phyloP scores from a whole-genome alignment of 192 early-diverging fungal genomes.

The Phycomyces nitens region DNA sequence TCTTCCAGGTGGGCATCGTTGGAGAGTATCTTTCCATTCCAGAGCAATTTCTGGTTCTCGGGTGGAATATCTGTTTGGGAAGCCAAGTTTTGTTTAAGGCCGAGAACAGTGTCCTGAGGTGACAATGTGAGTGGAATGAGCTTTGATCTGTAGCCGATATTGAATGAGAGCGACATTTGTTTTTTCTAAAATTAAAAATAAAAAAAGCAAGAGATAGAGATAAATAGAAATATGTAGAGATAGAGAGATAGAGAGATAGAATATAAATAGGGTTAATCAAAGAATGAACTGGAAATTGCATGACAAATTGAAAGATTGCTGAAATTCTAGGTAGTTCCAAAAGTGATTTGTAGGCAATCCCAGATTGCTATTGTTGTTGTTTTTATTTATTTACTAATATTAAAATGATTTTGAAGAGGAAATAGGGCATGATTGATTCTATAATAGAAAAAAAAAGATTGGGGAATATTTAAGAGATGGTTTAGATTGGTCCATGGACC shows the following conservation, averaged over 20 bases:
- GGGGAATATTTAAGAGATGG: neutral
- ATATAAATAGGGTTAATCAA: neutral
- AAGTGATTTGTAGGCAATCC: too few relatives aligned
- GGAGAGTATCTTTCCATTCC: conserved; percentile 38
- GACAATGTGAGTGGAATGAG: conserved; percentile 26
- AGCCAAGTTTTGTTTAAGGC: conserved; percentile 40
- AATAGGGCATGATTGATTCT: too few relatives aligned
- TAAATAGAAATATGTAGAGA: too few relatives aligned
- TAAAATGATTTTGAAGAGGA: too few relatives aligned
- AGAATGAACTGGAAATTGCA: too few relatives aligned
- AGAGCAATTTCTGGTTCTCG: conserved; percentile 51
- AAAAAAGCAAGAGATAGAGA: too few relatives aligned
- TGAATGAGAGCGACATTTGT: conserved; percentile 18
- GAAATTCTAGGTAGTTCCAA: too few relatives aligned
- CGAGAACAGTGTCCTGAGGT: conserved; percentile 27
- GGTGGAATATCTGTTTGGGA: conserved; percentile 33
- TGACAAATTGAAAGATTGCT: too few relatives aligned
- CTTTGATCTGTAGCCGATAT: conserved; percentile 36
- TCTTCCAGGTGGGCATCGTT: conserved; percentile 21
- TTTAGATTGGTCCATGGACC: conserved; percentile 6
- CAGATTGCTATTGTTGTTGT: too few relatives aligned
- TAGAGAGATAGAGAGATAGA: too few relatives aligned
- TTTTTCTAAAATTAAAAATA: too few relatives aligned
- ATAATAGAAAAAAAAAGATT: neutral
- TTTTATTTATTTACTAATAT: too few relatives aligned